These are phyloP conservation scores for Staphylotrichum tortipilum DNA, from an alignment of 495 filamentous ascomycete genomes.

Conservation along the genomic window DNA sequence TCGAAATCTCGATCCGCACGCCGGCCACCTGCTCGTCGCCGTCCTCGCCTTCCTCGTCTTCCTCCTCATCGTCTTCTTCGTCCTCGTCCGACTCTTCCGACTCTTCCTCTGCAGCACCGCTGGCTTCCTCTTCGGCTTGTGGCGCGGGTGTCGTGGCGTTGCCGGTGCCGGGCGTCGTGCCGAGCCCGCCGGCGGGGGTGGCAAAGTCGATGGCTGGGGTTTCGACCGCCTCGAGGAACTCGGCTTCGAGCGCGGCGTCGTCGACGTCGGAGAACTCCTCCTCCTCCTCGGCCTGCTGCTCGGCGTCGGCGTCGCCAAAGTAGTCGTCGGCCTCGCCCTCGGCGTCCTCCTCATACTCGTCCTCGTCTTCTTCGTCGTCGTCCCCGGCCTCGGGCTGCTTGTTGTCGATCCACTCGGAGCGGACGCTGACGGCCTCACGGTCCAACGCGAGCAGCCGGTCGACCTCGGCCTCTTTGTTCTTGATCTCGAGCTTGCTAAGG, in stretches of 20 bases:
- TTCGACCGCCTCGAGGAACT: conserved; percentile 22
- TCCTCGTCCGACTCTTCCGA: conserved; percentile 36
- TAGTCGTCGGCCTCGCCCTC: conserved; percentile 46
- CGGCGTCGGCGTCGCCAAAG: conserved; percentile 34
- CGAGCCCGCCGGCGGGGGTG: conserved; percentile 27
- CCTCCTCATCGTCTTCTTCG: conserved; percentile 43
- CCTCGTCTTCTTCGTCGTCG: conserved; percentile 44
- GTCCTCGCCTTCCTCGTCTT: conserved; percentile 37
- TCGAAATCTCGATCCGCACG: conserved; percentile 47
- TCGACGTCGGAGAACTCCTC: conserved; percentile 15
- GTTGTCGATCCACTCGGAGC: conserved; percentile 58
- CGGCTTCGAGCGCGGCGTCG: conserved; percentile 35
- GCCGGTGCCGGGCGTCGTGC: conserved; percentile 33
- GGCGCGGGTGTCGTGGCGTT: conserved; percentile 22
- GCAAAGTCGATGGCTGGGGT: conserved; percentile 21
- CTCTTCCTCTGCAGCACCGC: conserved; percentile 41
- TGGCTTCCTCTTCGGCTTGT: conserved; percentile 25
- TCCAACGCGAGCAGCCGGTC: conserved; percentile 68
- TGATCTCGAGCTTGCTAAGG: conserved; percentile 73
- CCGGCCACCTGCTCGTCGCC: conserved; percentile 43
- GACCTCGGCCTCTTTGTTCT: conserved; percentile 78
- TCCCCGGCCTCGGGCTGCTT: conserved; percentile 41
- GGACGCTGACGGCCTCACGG: conserved; percentile 43
- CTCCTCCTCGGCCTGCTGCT: conserved; percentile 26
- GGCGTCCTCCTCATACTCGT: conserved; percentile 55